A percentile compares a stretch with the other conserved stretches of the same genome.
phyloP scores from a whole-genome alignment of 768 basidiomycete genomes.

The Symmetrospora coprosmae region DNA sequence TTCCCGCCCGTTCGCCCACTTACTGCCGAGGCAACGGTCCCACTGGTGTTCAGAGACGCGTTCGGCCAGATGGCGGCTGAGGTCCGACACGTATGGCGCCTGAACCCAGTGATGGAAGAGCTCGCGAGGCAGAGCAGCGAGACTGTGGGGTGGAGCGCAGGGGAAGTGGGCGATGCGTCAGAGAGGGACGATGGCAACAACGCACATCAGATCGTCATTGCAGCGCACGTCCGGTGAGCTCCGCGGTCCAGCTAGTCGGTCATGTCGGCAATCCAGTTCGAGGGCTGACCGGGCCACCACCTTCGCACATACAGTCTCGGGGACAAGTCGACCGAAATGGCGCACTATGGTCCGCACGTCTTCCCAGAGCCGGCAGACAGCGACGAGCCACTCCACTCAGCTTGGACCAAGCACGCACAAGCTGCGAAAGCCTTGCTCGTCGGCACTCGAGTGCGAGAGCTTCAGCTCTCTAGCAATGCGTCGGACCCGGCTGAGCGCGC shows the following conservation, averaged over 20 bases:
- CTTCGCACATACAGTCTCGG: constrained; percentile 1
- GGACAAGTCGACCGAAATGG: constrained; percentile 2
- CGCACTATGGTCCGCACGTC: neutral
- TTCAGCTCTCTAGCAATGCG: too few species aligned
- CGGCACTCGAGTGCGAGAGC: too few species aligned
- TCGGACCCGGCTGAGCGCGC: too few species aligned
- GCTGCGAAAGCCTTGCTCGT: neutral
- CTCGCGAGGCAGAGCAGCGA: neutral
- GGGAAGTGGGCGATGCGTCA: too few species aligned
- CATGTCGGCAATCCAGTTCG: too few species aligned
- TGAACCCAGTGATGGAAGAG: neutral
- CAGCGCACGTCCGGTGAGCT: constrained; percentile 3
- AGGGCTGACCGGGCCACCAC: neutral
- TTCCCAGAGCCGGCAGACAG: neutral
- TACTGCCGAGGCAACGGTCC: neutral
- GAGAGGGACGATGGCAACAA: too few species aligned
- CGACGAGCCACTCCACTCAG: neutral
- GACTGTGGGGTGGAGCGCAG: too few species aligned
- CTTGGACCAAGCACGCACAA: neutral
- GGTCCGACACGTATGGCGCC: neutral
- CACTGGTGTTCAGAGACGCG: neutral
- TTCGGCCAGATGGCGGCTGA: neutral
- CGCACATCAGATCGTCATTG: neutral
- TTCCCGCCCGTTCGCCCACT: neutral
- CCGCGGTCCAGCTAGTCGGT: neutral